Percentiles rank a stretch among this genome's conserved stretches.
Conservation (phyloP, 495 filamentous ascomycete species). For the Cetradonia linearis region DNA sequence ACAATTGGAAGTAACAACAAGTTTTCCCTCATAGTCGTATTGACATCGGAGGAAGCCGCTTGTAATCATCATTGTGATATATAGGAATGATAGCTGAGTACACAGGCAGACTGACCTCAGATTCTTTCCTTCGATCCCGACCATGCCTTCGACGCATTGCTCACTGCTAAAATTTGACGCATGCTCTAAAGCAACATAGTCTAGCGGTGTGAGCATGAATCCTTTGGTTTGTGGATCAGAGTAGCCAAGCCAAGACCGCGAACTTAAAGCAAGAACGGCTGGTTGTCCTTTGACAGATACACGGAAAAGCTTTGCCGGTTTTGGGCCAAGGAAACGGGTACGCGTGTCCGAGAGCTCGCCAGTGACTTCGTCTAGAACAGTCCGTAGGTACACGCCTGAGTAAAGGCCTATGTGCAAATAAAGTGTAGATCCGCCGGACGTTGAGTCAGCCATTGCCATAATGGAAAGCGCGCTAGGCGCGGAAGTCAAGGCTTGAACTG, state of each 20-base stretch:
- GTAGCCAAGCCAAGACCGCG: conserved; percentile 88
- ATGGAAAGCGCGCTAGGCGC: conserved; percentile 84
- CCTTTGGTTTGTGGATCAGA: conserved; percentile 68
- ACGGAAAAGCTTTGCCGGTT: conserved; percentile 75
- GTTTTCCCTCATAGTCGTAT: conserved; percentile 43
- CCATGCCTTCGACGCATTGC: conserved; percentile 87
- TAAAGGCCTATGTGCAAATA: conserved; percentile 93
- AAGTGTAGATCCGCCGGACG: conserved; percentile 62
- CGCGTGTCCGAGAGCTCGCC: conserved; percentile 90
- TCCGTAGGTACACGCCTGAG: conserved; percentile 89
- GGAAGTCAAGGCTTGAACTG: conserved; percentile 84
- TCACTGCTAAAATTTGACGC: conserved; percentile 95
- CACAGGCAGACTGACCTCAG: conserved; percentile 56
- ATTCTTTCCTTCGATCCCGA: conserved; percentile 84
- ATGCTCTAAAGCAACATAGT: conserved; percentile 80
- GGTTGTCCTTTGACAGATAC: conserved; percentile 75
- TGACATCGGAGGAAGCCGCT: conserved; percentile 37
- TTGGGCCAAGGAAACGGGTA: conserved; percentile 85
- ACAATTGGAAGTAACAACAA: conserved; percentile 58
- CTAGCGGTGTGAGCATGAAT: conserved; percentile 85
- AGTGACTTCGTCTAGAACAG: conserved; percentile 85
- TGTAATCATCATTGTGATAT: conserved; percentile 57
- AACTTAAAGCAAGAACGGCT: conserved; percentile 83
- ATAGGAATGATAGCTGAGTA: conserved; percentile 24
- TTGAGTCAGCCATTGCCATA: conserved; percentile 90